Base-by-base conservation (phyloP, 306 rosid genomes). In the Vicia sativa region DNA sequence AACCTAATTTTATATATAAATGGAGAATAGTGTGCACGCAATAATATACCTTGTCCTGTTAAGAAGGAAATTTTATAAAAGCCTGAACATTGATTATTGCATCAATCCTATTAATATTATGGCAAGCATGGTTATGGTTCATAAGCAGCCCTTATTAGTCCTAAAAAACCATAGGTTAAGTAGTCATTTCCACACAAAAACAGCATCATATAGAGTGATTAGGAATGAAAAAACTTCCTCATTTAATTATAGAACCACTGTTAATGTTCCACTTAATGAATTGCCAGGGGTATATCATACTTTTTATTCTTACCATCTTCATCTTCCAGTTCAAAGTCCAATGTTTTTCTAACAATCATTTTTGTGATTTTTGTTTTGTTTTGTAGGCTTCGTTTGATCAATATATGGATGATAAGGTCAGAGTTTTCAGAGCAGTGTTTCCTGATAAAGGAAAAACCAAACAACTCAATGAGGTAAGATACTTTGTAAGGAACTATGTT, bases 371-470 rank as follows among this genome's bases (percentile, higher is more conserved):
- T 9, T 2, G n/a, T n/a, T n/a, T n/a, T n/a, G n/a, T n/a, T 57
- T 48, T 73, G 18, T 55, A 81, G 89, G 89, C 82, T 76, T 70
- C 84, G 16, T 81, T 84, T 84, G 82, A 81, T 81, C 80, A 81
- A 42, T 84, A 72, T 15, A 35, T 84, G 82, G 79, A 81, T 42
- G 78, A 76, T 48, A 80, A 73, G 14, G 15, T 19, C 4, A 62
- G 86, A 44, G 70, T 84, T 10, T 8, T 67, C 21, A n/a, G 13
- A 70, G 78, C 77, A 21, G 54, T 84, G 1, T 81, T 84, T 57
- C 63, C 80, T 21, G 37, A 50, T 35, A 54, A 48, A 74, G 45
- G 44, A 62, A 37, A 21, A 67, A 54, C 26, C 18, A 68, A 28
- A 62, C 83, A 77, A 18, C 62, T 68, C 38, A 74, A 58, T 34